A percentile compares a stretch with the other conserved stretches of the same genome.
Conservation (phyloP, 1,139 yeast genomes). For the Cylindricascospora bacillispora region DNA sequence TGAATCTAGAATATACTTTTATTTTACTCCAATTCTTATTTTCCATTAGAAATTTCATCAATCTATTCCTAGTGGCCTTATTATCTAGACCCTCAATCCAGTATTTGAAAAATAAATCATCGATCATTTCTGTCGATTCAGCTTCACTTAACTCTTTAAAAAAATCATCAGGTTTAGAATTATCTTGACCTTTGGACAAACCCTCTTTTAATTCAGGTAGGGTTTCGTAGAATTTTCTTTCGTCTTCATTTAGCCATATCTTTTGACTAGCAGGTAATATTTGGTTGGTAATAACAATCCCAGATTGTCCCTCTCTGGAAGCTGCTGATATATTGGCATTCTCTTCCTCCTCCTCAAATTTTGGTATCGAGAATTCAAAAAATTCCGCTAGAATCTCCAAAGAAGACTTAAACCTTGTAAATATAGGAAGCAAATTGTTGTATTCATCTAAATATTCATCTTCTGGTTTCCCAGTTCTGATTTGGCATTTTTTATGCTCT, state of each 20-base stretch:
- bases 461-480: slow-evolving; percentile 51
- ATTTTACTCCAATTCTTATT: slow-evolving; percentile 35
- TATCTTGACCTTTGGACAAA: slow-evolving; percentile 6
- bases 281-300: slow-evolving; percentile 18
- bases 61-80: slow-evolving; percentile 58
- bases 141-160: slow-evolving; percentile 35
- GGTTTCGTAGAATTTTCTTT: slow-evolving; percentile 46
- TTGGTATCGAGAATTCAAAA: slow-evolving; percentile 26
- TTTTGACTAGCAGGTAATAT: slow-evolving; percentile 17
- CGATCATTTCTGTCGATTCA: slow-evolving; percentile 39
- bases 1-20: slow-evolving; percentile 47
- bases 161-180: slow-evolving; percentile 31
- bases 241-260: slow-evolving; percentile 60
- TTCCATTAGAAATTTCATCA: slow-evolving; percentile 41
- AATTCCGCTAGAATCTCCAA: slow-evolving; percentile 36
- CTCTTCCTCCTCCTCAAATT: slow-evolving; percentile 15
- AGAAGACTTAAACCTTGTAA: slow-evolving; percentile 36
- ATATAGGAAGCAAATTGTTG: slow-evolving; percentile 29
- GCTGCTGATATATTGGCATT: slow-evolving; percentile 13
- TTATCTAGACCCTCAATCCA: slow-evolving; percentile 44
- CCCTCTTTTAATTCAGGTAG: slow-evolving; percentile 29
- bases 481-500: slow-evolving; percentile 41
- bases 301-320: too few species aligned
- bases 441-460: slow-evolving; percentile 40
- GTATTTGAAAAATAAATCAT: slow-evolving; percentile 44